Base-by-base conservation (phyloP, 305 asterid genomes). In the Fraxinus nigra region DNA sequence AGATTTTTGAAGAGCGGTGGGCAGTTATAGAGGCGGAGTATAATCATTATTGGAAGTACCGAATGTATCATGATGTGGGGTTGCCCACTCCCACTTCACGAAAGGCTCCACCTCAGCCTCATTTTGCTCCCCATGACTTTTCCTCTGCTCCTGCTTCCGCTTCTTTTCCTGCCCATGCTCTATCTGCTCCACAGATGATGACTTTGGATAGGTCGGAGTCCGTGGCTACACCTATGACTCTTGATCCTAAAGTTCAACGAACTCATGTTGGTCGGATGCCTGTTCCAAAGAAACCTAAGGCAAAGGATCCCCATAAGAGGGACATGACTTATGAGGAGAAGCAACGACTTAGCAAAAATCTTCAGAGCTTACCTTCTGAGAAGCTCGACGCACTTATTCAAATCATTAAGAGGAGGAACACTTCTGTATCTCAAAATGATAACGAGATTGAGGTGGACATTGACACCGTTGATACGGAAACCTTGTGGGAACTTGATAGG, bases 401-500 rank as follows among this genome's bases (percentile, higher is more conserved):
- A 88, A 93, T 93, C 84, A 89, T 93, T 54, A 93, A 90, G 87
- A 93, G 85, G 88, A 90, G 94, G 85, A 90, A 83, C 82, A 82
- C 95, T 5, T 82, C 93, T 35, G 88, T 93, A 51, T 89, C 89
- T 81, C 97, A 93, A 84, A 82, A 87, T 80, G 93, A 89, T 83
- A 94, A 92, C 81, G 97, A 93, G 88, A 90, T 93, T 43, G 97
- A 93, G 90, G 97, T 93, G 46, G 97, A 93, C 85, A 92, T 93
- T 61, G 97, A 93, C 76, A 90, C 81, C 80, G 96, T 93, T 77
- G 97, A 93, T 79, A 84, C 92, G 5, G 97, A 93, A 87, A 93
- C 97, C 14, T 90, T 93, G 33, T 93, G 96, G 96, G 96, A 93
- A 87, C 97, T 93, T 38, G 96, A 93, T 87, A 88, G 97, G 78